A percentile compares a stretch with the other conserved stretches of the same genome.
These are phyloP conservation scores for Fusarium mundagurra DNA, from an alignment of 2,329 filamentous ascomycete genomes.

Conservation along the genomic window DNA sequence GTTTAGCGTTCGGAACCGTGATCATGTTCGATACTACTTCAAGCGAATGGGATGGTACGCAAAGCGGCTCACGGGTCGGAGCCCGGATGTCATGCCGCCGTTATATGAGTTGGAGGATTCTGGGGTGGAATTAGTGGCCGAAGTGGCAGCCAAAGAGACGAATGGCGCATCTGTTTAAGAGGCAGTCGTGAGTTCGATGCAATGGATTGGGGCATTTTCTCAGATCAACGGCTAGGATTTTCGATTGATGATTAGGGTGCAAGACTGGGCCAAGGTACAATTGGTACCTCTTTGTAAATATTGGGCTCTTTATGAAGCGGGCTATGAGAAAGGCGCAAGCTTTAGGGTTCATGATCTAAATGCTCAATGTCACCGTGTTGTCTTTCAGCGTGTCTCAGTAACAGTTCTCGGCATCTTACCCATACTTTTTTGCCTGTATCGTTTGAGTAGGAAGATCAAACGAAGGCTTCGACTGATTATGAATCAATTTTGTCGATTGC, in stretches of 20 bases:
- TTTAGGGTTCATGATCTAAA: background rate
- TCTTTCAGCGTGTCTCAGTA: background rate
- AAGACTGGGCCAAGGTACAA: background rate
- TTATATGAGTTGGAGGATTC: background rate
- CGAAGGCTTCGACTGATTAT: background rate
- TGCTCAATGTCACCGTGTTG: too few relatives aligned
- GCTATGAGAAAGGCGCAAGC: too few relatives aligned
- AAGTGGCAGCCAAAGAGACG: background rate
- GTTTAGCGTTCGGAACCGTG: slow-evolving; percentile 54
- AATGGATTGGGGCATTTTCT: background rate
- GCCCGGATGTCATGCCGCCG: background rate
- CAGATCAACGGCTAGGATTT: background rate
- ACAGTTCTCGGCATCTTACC: background rate
- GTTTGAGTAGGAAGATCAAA: background rate
- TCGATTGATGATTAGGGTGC: background rate
- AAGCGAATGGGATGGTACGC: slow-evolving; percentile 24
- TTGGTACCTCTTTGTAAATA: background rate
- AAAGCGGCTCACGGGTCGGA: background rate
- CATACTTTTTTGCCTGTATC: background rate
- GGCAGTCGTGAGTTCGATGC: background rate
- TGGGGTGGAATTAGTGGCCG: background rate
- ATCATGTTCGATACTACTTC: slow-evolving; percentile 53
- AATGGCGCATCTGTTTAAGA: background rate
- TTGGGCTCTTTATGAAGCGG: background rate
- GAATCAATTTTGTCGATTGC: background rate